Conservation (phyloP, 139 green algal genomes). For the Astrephomene gubernaculifera region DNA sequence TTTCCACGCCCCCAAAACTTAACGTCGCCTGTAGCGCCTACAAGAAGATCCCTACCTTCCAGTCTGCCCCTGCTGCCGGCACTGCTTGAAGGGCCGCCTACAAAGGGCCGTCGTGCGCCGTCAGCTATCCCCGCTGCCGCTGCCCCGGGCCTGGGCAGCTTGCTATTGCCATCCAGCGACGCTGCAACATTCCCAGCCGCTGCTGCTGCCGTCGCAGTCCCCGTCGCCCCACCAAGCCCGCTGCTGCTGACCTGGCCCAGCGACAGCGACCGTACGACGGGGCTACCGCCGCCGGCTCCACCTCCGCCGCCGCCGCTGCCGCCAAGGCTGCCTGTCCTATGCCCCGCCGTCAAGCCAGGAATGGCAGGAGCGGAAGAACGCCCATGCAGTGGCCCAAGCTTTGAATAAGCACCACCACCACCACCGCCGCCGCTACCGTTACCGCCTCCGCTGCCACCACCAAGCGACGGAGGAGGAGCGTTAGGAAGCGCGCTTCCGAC, state of each 20-base stretch:
- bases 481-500: no score
- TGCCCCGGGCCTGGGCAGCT: background rate
- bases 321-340: background rate
- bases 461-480: no score
- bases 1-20: no score
- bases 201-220: background rate
- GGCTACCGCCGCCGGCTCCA: background rate
- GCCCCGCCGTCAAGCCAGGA: background rate
- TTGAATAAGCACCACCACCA: background rate
- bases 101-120: background rate
- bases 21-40: no score
- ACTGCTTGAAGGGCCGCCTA: background rate
- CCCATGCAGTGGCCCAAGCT: no score
- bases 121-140: background rate
- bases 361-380: no score
- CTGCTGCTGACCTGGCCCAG: constrained; percentile 12
- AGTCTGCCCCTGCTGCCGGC: constrained; percentile 21
- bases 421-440: background rate
- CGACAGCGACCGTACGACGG: background rate
- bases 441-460: constrained; percentile 4
- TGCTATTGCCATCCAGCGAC: background rate
- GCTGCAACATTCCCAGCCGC: background rate
- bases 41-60: constrained; percentile 20
- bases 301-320: background rate
- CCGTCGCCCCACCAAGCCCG: background rate